A percentile compares a stretch with the other conserved stretches of the same genome.
Conservation (phyloP, 768 basidiomycete species). For the Tephrocybe sp. region DNA sequence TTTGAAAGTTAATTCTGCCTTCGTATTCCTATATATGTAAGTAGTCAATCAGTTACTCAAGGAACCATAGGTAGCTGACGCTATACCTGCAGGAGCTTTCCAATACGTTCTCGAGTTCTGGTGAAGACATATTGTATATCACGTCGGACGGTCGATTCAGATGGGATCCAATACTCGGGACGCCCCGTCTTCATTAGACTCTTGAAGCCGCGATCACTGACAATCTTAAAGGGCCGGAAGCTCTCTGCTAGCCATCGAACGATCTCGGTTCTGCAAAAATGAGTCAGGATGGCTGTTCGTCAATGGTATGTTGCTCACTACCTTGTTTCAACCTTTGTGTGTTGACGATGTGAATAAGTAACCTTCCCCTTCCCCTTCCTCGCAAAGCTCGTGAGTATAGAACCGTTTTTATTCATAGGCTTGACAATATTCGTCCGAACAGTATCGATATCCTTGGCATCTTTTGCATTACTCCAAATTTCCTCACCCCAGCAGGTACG, state of each 20-base stretch:
- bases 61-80: background rate
- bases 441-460: background rate
- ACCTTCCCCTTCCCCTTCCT: background rate
- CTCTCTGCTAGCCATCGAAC: conserved; percentile 18
- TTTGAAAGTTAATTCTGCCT: conserved; percentile 19
- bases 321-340: background rate
- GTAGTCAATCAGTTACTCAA: background rate
- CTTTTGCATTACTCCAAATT: background rate
- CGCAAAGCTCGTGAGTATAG: background rate
- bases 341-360: background rate
- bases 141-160: conserved; percentile 23
- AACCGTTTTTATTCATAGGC: background rate
- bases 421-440: background rate
- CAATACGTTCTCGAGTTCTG: conserved; percentile 15
- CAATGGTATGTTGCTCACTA: background rate
- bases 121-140: conserved; percentile 29
- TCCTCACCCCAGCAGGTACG: background rate
- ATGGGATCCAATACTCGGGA: conserved; percentile 30
- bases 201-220: conserved; percentile 27
- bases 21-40: conserved; percentile 23
- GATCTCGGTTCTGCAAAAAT: conserved; percentile 23
- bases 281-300: background rate
- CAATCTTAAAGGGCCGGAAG: conserved; percentile 28
- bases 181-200: conserved; percentile 31
- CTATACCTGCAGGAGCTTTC: conserved; percentile 24